Evolutionary conservation across 2,329 filamentous ascomycete species (phyloP).

Genomic region (Ophiosphaerella korrae): DNA sequence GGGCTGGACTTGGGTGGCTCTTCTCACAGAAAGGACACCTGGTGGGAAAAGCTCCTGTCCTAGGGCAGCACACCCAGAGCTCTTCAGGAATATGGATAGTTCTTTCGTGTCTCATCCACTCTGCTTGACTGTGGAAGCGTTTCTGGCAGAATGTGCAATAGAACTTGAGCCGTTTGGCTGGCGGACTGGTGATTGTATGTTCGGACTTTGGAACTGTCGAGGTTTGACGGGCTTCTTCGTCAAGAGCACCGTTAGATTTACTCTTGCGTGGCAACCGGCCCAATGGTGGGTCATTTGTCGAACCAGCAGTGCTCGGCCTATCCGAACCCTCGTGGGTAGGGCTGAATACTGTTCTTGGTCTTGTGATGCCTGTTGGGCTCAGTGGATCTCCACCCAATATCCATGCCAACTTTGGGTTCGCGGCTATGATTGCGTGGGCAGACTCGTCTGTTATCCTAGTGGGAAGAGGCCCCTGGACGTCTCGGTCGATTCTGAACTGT

Average conservation of each 20-base stretch:
- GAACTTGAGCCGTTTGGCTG: slow-evolving; percentile 22
- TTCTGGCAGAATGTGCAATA: slow-evolving; percentile 36
- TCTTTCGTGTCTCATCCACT: slow-evolving; percentile 67
- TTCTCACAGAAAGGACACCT: slow-evolving; percentile 57
- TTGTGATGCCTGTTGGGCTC: slow-evolving; percentile 13
- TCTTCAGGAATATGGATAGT: slow-evolving; percentile 61
- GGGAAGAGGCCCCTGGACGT: slow-evolving; percentile 1
- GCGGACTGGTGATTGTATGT: slow-evolving; percentile 9
- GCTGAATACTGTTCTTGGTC: slow-evolving; percentile 16
- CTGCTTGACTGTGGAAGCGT: slow-evolving; percentile 51
- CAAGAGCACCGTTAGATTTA: slow-evolving; percentile 24
- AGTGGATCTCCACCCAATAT: slow-evolving; percentile 21
- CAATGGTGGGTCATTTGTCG: slow-evolving; percentile 1
- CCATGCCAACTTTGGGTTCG: slow-evolving; percentile 29
- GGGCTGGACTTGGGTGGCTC: slow-evolving; percentile 51
- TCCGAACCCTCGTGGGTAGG: slow-evolving; percentile 11
- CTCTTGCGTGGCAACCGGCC: slow-evolving; percentile 6
- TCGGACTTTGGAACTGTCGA: background rate
- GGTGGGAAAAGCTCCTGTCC: slow-evolving; percentile 45
- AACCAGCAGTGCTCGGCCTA: slow-evolving; percentile 15
- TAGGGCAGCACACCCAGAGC: slow-evolving; percentile 31
- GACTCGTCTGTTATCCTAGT: slow-evolving; percentile 23
- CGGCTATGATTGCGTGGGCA: slow-evolving; percentile 27
- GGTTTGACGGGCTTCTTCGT: slow-evolving; percentile 11
- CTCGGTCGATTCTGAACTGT: slow-evolving; percentile 13